A percentile compares a stretch with the other conserved stretches of the same genome.
phyloP scores from a whole-genome alignment of 371 early-diverging fungal species.

The Gilbertella persicaria region DNA sequence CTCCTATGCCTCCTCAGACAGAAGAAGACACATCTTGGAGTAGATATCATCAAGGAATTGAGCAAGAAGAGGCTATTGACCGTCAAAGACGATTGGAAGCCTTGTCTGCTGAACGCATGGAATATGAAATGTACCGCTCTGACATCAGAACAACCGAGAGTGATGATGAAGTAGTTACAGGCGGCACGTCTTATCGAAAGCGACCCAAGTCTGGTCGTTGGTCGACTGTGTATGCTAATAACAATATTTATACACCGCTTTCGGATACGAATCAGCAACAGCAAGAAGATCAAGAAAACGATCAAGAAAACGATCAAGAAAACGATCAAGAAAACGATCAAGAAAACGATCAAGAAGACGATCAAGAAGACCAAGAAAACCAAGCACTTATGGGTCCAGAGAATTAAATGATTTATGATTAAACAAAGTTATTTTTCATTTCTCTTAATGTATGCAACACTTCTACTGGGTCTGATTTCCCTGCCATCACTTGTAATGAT shows the following conservation, averaged over 20 bases:
- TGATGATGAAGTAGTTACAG: not conserved
- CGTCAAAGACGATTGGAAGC: slow-evolving; percentile 9
- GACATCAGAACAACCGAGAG: not conserved
- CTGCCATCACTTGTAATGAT: slow-evolving; percentile 62
- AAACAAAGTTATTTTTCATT: slow-evolving; percentile 63
- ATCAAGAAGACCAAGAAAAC: slow-evolving; percentile 2
- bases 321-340: not conserved
- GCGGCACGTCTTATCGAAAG: not conserved
- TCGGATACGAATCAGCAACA: not conserved
- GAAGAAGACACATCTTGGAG: slow-evolving; percentile 9
- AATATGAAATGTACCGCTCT: slow-evolving; percentile 27
- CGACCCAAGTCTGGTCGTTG: slow-evolving; percentile 12
- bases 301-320: not conserved
- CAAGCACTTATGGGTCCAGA: not conserved
- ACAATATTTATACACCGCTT: not conserved
- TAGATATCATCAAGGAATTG: slow-evolving; percentile 7
- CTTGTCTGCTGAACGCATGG: slow-evolving; percentile 21
- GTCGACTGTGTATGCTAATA: slow-evolving; percentile 6
- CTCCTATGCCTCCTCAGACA: slow-evolving; percentile 15
- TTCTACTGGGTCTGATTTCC: slow-evolving; percentile 70
- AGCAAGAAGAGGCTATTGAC: slow-evolving; percentile 10
- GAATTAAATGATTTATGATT: not conserved
- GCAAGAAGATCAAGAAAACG: slow-evolving; percentile 1
- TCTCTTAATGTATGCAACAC: slow-evolving; percentile 78
- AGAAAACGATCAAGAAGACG: not conserved